Base-by-base conservation (phyloP, 345 rosid genomes). In the Populus pruinosa region DNA sequence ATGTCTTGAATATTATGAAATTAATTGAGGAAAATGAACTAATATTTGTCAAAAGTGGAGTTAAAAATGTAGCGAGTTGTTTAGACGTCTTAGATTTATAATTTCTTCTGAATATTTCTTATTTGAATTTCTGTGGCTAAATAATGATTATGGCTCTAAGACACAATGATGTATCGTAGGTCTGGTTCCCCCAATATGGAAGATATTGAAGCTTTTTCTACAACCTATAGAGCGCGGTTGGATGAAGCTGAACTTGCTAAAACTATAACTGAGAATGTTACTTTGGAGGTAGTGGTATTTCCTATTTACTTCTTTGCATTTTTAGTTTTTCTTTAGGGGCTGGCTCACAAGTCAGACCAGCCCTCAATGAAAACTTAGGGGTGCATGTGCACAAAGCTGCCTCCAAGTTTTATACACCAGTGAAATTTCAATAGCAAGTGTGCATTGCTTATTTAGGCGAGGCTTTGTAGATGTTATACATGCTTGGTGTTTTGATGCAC, bases 171-270 rank as follows among this genome's bases (percentile, higher is more conserved):
- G 8, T 25, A 0, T 79, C 23, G 41, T 82, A 89, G 97, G 82
- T 88, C 86, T 65, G 97, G 97, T 79, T 91, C 96, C 21, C 98
- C 98, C 5, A 81, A 50, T 44, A 86, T 95, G 90, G 91, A 89
- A 83, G 99, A 95, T 74, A 83, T 95, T 66, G 88, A 95, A 86
- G 90, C 91, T 14, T 95, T 89, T 82, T 89, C 94, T 72, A 77
- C 31, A 70, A 77, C 86, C 76, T 93, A 93, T 73, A 86, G 93
- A 77, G 81, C 83, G 41, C 76, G 85, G 72, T 73, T 95, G 80
- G 92, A 88, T 81, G 91, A 91, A 82, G 97, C 96, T 23, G 97
- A 87, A 82, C 80, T 80, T 64, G 87, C 89, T 63, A 93, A 89
- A 82, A 76, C 91, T 38, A 80, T 95, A 71, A 91, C 97, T 1